Base-by-base conservation (phyloP, 2,329 filamentous ascomycete genomes). In the Ophiostoma populinum region DNA sequence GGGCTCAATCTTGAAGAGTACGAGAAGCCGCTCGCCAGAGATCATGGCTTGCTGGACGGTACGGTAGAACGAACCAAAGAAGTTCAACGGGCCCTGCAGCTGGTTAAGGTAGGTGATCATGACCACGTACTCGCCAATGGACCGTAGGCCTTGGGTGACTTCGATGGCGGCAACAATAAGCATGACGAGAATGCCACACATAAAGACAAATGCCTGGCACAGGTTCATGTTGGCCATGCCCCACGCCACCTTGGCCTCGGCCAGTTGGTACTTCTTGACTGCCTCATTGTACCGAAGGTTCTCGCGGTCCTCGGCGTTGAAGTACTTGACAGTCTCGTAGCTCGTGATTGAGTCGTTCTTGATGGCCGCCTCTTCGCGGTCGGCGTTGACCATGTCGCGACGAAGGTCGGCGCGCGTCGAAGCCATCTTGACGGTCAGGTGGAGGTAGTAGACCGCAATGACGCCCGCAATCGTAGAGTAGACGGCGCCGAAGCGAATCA, bases 331-430 rank as follows among this genome's bases (percentile, higher is more conserved):
- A 2, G 80, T 87, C 59, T 98, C 90, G 54, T 95, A 98, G n/a
- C 85, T 92, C 42, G 90, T 85, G 62, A 98, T 90, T 1, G 90
- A 95, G 54, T 98, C 90, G 51, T 94, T 95, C 58, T 95, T 95
- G 46, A 95, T 85, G 6, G 90, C 90, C 55, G 94, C 87, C 56
- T 94, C 85, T 56, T 94, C 85, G 43, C 90, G 71, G 46, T 90
- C 85, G 11, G 85, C 82, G 51, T 94, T 95, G 34, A 87, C 87
- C 79, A 94, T 94, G 49, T 87, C 73, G 41, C 90, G 72, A 47
- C 90, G 75, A 48, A 93, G 82, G 48, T 92, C 82, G 6, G 86
- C 82, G 47, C 90, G 71, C 61, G 85, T 93, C 42, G 87, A 80
- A 12, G 90, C 87, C 78, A 98, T 85, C 44, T 86, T 81, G 47